Percentiles rank a stretch among this genome's conserved stretches.
Conservation (phyloP, 192 early-diverging fungal species). For the Jimgerdemannia lactiflua region DNA sequence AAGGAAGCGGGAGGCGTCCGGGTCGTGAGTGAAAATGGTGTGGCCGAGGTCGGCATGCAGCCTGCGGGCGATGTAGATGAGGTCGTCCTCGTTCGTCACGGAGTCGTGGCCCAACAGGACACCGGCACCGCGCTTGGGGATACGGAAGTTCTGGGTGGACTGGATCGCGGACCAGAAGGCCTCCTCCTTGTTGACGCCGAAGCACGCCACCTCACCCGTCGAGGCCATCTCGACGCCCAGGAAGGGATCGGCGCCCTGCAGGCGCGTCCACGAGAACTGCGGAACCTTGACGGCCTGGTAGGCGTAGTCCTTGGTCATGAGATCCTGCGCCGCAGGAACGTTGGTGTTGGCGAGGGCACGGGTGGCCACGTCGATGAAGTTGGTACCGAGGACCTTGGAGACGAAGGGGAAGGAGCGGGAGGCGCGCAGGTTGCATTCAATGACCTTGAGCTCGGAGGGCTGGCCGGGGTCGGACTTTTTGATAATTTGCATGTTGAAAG, state of each 20-base stretch:
- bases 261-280: conserved; percentile 95
- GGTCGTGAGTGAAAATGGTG: conserved; percentile 66
- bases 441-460: conserved; percentile 77
- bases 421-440: conserved; percentile 98
- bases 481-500: conserved; percentile 99
- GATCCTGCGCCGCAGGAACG: conserved; percentile 52
- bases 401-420: conserved; percentile 98
- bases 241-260: conserved; percentile 94
- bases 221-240: conserved; percentile 98
- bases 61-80: conserved; percentile 64
- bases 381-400: conserved; percentile 87
- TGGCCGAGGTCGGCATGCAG: conserved; percentile 61
- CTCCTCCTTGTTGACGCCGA: conserved; percentile 87
- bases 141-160: conserved; percentile 88
- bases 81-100: conserved; percentile 67
- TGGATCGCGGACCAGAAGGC: conserved; percentile 81
- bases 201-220: conserved; percentile 98
- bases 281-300: conserved; percentile 95
- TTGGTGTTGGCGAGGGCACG: conserved; percentile 67
- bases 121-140: conserved; percentile 66
- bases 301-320: conserved; percentile 54
- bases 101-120: conserved; percentile 72
- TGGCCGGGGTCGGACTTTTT: conserved; percentile 41
- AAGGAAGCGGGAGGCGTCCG: conserved; percentile 51
- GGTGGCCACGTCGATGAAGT: conserved; percentile 93